Conservation (phyloP, 2,329 filamentous ascomycete genomes). For the Penicillium thymicola region DNA sequence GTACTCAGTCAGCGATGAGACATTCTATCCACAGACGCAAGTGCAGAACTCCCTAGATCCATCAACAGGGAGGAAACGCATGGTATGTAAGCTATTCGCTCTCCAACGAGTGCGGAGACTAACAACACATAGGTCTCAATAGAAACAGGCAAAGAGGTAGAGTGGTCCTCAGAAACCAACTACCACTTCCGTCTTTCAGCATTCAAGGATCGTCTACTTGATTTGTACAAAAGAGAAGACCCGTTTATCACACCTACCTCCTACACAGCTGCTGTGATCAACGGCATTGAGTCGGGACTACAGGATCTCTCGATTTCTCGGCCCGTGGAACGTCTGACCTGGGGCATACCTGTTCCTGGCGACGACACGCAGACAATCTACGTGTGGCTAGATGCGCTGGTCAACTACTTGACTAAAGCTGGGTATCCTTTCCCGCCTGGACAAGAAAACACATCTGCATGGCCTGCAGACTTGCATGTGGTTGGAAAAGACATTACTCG, state of each 20-base stretch:
- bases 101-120: constrained; percentile 3
- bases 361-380: constrained; percentile 89
- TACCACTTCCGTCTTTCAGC: constrained; percentile 91
- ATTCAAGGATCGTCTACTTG: constrained; percentile 72
- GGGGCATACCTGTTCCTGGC: constrained; percentile 86
- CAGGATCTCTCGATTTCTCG: constrained; percentile 87
- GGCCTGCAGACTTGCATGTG: constrained; percentile 89
- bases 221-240: constrained; percentile 76
- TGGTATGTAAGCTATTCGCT: constrained; percentile 47
- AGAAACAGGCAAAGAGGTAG: constrained; percentile 88
- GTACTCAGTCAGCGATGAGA: constrained; percentile 96
- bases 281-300: constrained; percentile 72
- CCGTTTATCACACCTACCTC: constrained; percentile 69
- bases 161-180: constrained; percentile 90
- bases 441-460: constrained; percentile 61
- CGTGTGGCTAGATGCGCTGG: constrained; percentile 93
- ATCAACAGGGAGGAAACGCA: constrained; percentile 75
- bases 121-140: constrained; percentile 54
- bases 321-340: constrained; percentile 70
- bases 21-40: constrained; percentile 79
- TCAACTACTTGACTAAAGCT: constrained; percentile 87
- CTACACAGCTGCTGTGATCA: constrained; percentile 74
- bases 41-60: constrained; percentile 74
- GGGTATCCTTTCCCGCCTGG: constrained; percentile 75
- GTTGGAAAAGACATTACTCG: constrained; percentile 95